phyloP scores from a whole-genome alignment of 1,139 yeast genomes.

The Insectozyma bohioensis region DNA sequence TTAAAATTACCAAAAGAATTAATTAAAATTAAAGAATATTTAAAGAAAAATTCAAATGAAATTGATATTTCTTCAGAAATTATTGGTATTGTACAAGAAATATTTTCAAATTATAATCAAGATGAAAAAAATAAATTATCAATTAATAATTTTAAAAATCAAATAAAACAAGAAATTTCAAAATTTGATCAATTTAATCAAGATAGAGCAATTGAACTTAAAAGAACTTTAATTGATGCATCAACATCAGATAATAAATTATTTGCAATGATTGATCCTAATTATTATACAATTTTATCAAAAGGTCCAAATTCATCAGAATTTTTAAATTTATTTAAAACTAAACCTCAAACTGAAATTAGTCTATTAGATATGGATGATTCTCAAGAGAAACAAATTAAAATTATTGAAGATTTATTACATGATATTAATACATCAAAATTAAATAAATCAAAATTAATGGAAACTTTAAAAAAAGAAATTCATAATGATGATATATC shows the following conservation, averaged over 20 bases:
- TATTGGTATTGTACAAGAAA: slow-evolving; percentile 26
- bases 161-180: slow-evolving; percentile 39
- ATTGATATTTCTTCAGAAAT: slow-evolving; percentile 19
- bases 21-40: slow-evolving; percentile 46
- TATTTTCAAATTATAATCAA: slow-evolving; percentile 20
- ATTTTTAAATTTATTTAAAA: slow-evolving; percentile 30
- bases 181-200: slow-evolving; percentile 40
- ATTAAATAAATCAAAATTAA: slow-evolving; percentile 59
- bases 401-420: slow-evolving; percentile 45
- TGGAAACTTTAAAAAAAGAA: slow-evolving; percentile 64
- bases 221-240: slow-evolving; percentile 68
- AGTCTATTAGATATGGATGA: slow-evolving; percentile 69
- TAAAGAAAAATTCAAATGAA: slow-evolving; percentile 4
- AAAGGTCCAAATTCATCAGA: slow-evolving; percentile 34
- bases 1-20: slow-evolving; percentile 73
- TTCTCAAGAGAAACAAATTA: slow-evolving; percentile 28
- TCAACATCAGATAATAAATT: slow-evolving; percentile 64
- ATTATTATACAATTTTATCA: slow-evolving; percentile 29
- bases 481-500: slow-evolving; percentile 88
- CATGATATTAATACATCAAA: slow-evolving; percentile 46
- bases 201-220: slow-evolving; percentile 56
- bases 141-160: slow-evolving; percentile 32
- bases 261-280: slow-evolving; percentile 31
- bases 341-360: slow-evolving; percentile 24
- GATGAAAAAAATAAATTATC: slow-evolving; percentile 26